Evolutionary conservation across 371 early-diverging fungal genomes (phyloP), one percentile per base, ranked within the genome.

Genomic region (Mucor racemosus): DNA sequence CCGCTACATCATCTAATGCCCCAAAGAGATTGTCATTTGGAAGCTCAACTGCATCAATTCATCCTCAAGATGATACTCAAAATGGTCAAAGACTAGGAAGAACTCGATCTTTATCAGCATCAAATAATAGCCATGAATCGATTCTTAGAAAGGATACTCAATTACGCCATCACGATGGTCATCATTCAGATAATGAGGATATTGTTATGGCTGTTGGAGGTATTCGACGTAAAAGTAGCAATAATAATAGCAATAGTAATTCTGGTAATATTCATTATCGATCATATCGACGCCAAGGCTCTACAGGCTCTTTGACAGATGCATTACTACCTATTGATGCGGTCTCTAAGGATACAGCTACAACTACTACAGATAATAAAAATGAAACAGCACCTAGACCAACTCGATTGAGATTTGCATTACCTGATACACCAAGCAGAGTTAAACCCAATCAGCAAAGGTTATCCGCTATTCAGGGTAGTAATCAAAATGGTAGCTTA

Each of bases 341-440:
- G 13, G 7, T 33, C 6, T 7, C 58, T 11, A 58, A 35, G 7
- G 58, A 48, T 11, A 50, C 34, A 5, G 21, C 38, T 31, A 8
- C 19, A 11, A 10, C 48, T 3, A 35, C 46, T 9, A 59, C 50
- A 31, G 39, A 58, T 9, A 46, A 38, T 6, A 34, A 36, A 34
- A n/a, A 58, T 0, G n/a, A 53, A 10, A 21, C 13, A 15, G 13
- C 58, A 33, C 55, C 60, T 26, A 42, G 69, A 53, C 64, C 53
- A 1, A 64, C 58, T 7, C 60, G 69, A 3, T 34, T 68, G 13
- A 14, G 63, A 39, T 69, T 69, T 61, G 42, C 69, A 19, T 61
- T 69, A 41, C 69, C 69, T 0, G 65, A 66, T 36, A 71, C 68
- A 14, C 74, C 74, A 0, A 59, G 48, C 8, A 35, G 73, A 19